Conservation (phyloP, 441 rosid species). For the Manihot esculenta region DNA sequence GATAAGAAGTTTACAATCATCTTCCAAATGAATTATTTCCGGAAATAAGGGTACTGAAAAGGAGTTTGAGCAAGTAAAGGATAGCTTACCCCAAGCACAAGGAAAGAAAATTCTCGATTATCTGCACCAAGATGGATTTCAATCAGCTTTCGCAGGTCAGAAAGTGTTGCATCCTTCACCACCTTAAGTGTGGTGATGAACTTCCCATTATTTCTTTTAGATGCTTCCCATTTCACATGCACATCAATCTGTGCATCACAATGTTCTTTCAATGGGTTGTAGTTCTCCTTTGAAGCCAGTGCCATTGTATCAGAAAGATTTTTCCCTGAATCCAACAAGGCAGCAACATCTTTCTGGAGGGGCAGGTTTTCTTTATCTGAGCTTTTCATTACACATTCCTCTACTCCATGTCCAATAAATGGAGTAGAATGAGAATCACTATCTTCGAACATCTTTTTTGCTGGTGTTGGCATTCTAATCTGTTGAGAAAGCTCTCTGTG, state of each 20-base stretch:
- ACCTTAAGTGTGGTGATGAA: conserved; percentile 54
- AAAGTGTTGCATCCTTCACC: conserved; percentile 52
- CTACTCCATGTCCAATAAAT: background rate
- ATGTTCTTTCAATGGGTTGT: conserved; percentile 32
- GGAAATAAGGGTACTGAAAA: background rate
- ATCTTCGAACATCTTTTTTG: conserved; percentile 31
- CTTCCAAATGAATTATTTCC: too few relatives aligned
- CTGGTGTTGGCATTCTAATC: conserved; percentile 36
- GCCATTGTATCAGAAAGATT: conserved; percentile 18
- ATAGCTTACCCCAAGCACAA: conserved; percentile 54
- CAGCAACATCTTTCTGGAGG: conserved; percentile 8
- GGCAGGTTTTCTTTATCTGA: conserved; percentile 26
- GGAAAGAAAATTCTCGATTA: conserved; percentile 51
- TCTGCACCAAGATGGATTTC: conserved; percentile 64
- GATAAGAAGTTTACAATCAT: too few relatives aligned
- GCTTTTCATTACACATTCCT: conserved; percentile 10
- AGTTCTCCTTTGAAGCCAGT: conserved; percentile 54
- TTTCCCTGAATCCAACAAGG: conserved; percentile 17
- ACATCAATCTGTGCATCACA: conserved; percentile 43
- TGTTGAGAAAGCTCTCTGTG: conserved; percentile 83
- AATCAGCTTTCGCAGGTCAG: conserved; percentile 71
- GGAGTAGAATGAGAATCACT: conserved; percentile 28
- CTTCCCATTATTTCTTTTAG: conserved; percentile 48
- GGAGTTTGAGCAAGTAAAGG: background rate
- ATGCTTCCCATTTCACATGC: conserved; percentile 66